phyloP scores from a whole-genome alignment of 2,329 filamentous ascomycete genomes.

The Neospermospora avenae region DNA sequence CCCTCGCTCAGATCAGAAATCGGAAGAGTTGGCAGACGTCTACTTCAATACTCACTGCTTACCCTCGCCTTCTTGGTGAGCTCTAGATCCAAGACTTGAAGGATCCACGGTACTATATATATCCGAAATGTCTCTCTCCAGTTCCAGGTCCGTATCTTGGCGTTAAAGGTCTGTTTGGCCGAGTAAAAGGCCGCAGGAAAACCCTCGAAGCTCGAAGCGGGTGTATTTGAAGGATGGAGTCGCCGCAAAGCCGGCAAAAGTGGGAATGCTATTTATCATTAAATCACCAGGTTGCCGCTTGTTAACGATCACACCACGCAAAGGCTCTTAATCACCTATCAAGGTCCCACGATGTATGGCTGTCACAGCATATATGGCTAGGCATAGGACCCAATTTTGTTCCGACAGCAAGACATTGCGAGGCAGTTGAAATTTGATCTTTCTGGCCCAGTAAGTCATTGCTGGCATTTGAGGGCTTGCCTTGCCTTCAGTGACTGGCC shows the following conservation, averaged over 20 bases:
- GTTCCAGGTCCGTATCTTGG: not conserved
- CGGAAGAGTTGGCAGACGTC: too few relatives aligned
- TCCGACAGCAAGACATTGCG: not conserved
- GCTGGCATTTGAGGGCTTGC: not conserved
- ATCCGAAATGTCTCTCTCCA: not conserved
- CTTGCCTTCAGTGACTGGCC: not conserved
- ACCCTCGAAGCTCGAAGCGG: not conserved
- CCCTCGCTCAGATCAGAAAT: too few relatives aligned
- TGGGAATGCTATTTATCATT: not conserved
- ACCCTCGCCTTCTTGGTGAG: not conserved
- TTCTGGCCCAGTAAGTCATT: not conserved
- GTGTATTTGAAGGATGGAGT: not conserved
- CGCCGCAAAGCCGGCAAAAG: not conserved
- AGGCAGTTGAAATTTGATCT: not conserved
- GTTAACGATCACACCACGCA: not conserved
- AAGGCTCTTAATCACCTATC: not conserved
- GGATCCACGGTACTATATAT: not conserved
- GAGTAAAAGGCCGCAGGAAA: not conserved
- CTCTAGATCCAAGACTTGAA: not conserved
- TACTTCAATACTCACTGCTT: too few relatives aligned
- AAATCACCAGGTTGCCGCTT: not conserved
- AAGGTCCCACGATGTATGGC: not conserved
- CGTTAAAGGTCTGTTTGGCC: conserved; percentile 1
- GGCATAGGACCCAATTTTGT: too few relatives aligned
- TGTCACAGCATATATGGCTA: not conserved